phyloP scores from a whole-genome alignment of 2,329 filamentous ascomycete genomes.

The Microdochium bolleyi region DNA sequence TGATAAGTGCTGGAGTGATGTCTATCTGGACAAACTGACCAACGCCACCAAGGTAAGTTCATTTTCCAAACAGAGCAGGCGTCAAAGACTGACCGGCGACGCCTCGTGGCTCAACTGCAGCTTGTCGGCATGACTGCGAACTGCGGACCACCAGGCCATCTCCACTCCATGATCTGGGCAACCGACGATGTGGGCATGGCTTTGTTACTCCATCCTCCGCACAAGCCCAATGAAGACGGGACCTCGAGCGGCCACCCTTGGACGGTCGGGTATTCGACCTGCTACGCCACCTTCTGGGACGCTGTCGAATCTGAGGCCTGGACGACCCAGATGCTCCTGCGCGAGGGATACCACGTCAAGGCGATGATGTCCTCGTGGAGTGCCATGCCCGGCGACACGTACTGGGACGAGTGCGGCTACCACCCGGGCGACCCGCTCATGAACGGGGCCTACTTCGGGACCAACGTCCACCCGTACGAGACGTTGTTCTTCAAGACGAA shows the following conservation, averaged over 20 bases:
- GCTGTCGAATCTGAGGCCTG: constrained; percentile 23
- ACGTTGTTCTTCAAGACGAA: constrained; percentile 27
- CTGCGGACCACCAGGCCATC: constrained; percentile 23
- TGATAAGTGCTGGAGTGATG: constrained; percentile 25
- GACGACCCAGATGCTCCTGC: constrained; percentile 16
- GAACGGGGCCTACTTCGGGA: constrained; percentile 20
- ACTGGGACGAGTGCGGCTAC: constrained; percentile 13
- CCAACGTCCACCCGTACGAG: constrained; percentile 27
- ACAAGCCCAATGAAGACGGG: constrained; percentile 9
- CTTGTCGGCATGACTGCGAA: constrained; percentile 27
- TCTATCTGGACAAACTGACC: constrained; percentile 20
- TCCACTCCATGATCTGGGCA: constrained; percentile 28
- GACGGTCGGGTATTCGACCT: constrained; percentile 18
- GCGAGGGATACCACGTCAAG: constrained; percentile 23
- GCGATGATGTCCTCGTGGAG: constrained; percentile 17
- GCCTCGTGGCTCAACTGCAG: constrained; percentile 9
- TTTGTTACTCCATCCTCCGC: constrained; percentile 21
- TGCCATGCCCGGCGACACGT: constrained; percentile 14
- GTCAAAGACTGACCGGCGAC: neutral
- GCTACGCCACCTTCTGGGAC: constrained; percentile 15
- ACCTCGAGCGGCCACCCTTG: constrained; percentile 14
- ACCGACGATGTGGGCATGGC: constrained; percentile 28
- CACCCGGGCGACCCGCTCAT: constrained; percentile 15
- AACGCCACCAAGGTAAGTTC: constrained; percentile 18
- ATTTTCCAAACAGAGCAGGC: neutral